Conservation (phyloP, 163 green algal genomes). For the Scenedesmus sp. region DNA sequence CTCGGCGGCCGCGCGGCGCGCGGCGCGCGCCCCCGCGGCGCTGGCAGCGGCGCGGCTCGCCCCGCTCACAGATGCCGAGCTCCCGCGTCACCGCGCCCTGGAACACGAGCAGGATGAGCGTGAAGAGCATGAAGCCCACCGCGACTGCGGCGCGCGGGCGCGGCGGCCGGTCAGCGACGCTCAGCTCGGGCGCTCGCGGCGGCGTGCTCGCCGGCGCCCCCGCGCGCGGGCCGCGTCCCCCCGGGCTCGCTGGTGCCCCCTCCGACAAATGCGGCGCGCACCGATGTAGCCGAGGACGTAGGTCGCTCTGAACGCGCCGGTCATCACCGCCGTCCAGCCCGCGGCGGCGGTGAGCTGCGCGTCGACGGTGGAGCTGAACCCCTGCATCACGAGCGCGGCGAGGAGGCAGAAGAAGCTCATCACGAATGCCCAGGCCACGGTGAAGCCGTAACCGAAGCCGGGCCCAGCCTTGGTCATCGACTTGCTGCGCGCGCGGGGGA, state of each 20-base stretch:
- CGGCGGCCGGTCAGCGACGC: too few species aligned
- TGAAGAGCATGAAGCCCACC: conserved; percentile 48
- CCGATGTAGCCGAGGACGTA: conserved; percentile 45
- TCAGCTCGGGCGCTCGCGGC: too few species aligned
- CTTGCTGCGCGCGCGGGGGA: conserved; percentile 37
- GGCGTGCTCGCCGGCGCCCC: too few species aligned
- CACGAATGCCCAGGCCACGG: conserved; percentile 43
- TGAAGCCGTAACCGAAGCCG: conserved; percentile 48
- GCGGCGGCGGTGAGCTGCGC: conserved; percentile 40
- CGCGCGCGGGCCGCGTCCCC: too few species aligned
- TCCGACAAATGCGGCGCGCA: too few species aligned
- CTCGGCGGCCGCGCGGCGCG: neutral
- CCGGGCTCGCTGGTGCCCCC: too few species aligned
- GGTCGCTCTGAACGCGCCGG: conserved; percentile 35
- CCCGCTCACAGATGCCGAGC: conserved; percentile 40
- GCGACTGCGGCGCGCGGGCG: too few species aligned
- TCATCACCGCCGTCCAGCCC: conserved; percentile 39
- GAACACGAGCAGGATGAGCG: conserved; percentile 42
- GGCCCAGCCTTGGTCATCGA: conserved; percentile 51
- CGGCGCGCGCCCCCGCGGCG: neutral
- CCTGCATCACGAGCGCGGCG: conserved; percentile 40
- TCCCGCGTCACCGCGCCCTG: conserved; percentile 41
- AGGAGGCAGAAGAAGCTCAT: conserved; percentile 47
- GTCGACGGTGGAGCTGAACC: conserved; percentile 33
- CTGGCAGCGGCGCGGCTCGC: neutral